These are phyloP conservation scores for Rhizopus arrhizus DNA, from an alignment of 371 early-diverging fungal genomes.

Conservation along the genomic window DNA sequence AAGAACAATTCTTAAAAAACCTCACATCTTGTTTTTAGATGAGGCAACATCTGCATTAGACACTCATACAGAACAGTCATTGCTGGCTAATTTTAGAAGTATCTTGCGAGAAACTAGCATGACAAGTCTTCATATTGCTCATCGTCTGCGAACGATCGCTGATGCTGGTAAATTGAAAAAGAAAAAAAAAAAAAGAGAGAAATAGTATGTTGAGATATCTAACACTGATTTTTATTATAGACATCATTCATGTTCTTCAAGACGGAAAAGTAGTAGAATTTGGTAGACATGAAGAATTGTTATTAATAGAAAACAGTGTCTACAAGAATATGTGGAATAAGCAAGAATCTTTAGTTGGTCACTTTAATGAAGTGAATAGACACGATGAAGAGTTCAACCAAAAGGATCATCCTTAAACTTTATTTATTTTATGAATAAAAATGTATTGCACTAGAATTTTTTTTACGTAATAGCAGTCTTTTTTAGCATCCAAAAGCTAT, in stretches of 20 bases:
- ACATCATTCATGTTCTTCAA: constrained; percentile 77
- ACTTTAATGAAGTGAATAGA: constrained; percentile 24
- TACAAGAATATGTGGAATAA: constrained; percentile 88
- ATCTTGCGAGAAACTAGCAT: constrained; percentile 62
- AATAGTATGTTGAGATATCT: neutral
- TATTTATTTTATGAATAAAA: no score
- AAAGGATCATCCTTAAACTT: no score
- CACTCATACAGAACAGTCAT: constrained; percentile 82
- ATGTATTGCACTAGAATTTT: no score
- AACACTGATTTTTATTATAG: constrained; percentile 27
- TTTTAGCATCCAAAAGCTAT: no score
- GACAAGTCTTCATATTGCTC: constrained; percentile 83
- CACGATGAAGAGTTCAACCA: constrained; percentile 21
- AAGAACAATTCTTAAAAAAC: constrained; percentile 74
- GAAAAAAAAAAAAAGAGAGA: no score
- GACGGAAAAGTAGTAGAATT: constrained; percentile 65
- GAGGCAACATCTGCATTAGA: constrained; percentile 96
- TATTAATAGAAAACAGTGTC: constrained; percentile 61
- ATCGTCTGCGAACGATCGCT: constrained; percentile 75
- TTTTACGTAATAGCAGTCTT: no score
- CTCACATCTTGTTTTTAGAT: constrained; percentile 85
- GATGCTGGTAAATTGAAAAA: constrained; percentile 64
- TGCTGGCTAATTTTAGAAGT: constrained; percentile 76
- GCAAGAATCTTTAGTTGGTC: constrained; percentile 54
- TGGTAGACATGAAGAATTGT: constrained; percentile 73